These are phyloP conservation scores for Auricularia sp. DNA, from an alignment of 768 basidiomycete species.

Conservation along the genomic window DNA sequence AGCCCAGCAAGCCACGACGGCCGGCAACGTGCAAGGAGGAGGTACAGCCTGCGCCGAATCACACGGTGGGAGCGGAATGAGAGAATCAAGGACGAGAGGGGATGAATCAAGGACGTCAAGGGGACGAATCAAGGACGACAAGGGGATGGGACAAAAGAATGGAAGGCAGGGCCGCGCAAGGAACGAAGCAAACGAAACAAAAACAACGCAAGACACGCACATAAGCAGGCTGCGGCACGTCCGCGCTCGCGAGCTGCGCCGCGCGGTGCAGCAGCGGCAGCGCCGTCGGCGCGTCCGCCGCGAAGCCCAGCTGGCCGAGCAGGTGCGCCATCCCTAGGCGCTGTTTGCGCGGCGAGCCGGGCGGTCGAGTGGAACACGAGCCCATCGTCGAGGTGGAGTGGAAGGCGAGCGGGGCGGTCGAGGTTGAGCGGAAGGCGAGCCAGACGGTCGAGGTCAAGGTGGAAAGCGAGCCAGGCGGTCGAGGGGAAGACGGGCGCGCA, in stretches of 20 bases:
- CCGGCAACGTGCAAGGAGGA: too few relatives aligned
- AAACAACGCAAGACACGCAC: neutral
- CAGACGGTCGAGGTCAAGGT: conserved; percentile 3
- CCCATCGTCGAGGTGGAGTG: neutral
- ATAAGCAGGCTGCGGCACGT: conserved; percentile 82
- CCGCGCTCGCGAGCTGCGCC: conserved; percentile 59
- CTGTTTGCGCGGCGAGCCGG: conserved; percentile 27
- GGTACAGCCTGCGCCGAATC: too few relatives aligned
- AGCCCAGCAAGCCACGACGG: too few relatives aligned
- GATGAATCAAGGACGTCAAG: too few relatives aligned
- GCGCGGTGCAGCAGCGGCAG: conserved; percentile 69
- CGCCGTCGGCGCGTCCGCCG: conserved; percentile 43
- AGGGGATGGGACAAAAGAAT: too few relatives aligned
- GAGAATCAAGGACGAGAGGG: too few relatives aligned
- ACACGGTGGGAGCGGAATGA: too few relatives aligned
- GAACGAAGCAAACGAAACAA: neutral
- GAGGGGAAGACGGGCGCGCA: conserved; percentile 4
- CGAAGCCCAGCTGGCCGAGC: conserved; percentile 72
- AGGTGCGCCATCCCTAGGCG: conserved; percentile 90
- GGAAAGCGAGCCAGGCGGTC: neutral
- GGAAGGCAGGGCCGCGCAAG: neutral
- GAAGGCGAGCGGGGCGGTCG: neutral
- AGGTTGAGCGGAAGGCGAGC: conserved; percentile 4
- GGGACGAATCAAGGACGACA: too few relatives aligned
- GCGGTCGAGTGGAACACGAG: conserved; percentile 5